Base-by-base conservation (phyloP, 257 asterid species). In the Striga asiatica region DNA sequence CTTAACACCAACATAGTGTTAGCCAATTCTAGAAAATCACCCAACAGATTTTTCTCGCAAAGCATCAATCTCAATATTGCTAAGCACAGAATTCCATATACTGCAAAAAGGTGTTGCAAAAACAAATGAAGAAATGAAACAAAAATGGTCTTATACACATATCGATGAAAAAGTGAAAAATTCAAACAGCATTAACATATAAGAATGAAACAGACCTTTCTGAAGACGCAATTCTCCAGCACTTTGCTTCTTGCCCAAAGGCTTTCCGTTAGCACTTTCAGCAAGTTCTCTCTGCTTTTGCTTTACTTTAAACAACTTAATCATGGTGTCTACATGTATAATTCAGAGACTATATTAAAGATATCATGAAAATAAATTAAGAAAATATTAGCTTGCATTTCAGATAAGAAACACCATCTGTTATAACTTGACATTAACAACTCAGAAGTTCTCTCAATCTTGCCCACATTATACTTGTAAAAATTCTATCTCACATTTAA, bases 171-270 rank as follows among this genome's bases (percentile, higher is more conserved):
- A 47, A 28, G 5, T 38, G 45, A 56, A 9, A 24, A 16, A 18
- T 48, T 29, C 10, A 58, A 47, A 37, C 19, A 14, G 6, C 25
- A 4, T 43, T 10, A 13, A 20, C 13, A 49, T 64, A 43, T 6
- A 43, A 60, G 48, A 54, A 47, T 4, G 12, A 23, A 46, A 55
- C 24, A 48, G 39, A 79, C 86, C 84, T 78, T 74, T 78, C 67
- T 82, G 86, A 75, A 88, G 91, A 64, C 97, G 97, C 24, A 88
- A 66, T 70, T 88, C 97, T 60, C 95, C 97, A 67, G 97, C 94
- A 75, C 94, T 88, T 70, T 84, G 95, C 75, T 82, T 88, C 86
- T 84, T 84, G 35, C 56, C 95, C 14, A 94, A 80, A 66, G 94
- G 89, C 65, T 66, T 80, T 46, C 97, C 96, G 32, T 89, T 76